Conservation (phyloP, 768 basidiomycete genomes). For the Naganishia antarctica region DNA sequence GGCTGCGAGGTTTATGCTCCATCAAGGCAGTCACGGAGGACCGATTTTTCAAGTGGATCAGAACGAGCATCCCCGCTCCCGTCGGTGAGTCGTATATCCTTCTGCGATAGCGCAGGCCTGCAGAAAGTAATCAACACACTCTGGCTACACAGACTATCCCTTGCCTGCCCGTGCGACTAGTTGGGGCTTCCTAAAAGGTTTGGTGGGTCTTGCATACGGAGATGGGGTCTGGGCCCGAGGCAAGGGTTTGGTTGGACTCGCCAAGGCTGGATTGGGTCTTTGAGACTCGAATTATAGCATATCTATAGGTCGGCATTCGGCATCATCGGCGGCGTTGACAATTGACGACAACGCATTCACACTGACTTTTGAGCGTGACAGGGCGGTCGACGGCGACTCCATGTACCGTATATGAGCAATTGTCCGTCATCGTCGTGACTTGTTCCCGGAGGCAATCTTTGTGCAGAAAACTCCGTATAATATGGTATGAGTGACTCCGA, state of each 20-base stretch:
- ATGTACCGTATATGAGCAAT: no score
- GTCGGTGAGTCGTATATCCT: constrained; percentile 53
- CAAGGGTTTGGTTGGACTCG: constrained; percentile 13
- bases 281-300: neutral
- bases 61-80: constrained; percentile 77
- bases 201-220: constrained; percentile 40
- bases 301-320: no score
- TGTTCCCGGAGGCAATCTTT: no score
- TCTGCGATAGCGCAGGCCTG: neutral
- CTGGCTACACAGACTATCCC: constrained; percentile 36
- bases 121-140: neutral
- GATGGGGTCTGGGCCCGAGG: neutral
- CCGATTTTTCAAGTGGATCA: constrained; percentile 73
- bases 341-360: no score
- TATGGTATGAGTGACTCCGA: no score
- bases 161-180: constrained; percentile 32
- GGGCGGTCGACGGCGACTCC: no score
- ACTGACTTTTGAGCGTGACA: no score
- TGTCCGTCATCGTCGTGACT: no score
- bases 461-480: no score
- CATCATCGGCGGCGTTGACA: no score
- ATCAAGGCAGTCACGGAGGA: constrained; percentile 82
- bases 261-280: constrained; percentile 1
- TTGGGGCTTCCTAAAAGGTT: constrained; percentile 41
- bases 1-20: constrained; percentile 78